phyloP scores from a whole-genome alignment of 2,329 filamentous ascomycete genomes.

The Claviceps lovelessii region DNA sequence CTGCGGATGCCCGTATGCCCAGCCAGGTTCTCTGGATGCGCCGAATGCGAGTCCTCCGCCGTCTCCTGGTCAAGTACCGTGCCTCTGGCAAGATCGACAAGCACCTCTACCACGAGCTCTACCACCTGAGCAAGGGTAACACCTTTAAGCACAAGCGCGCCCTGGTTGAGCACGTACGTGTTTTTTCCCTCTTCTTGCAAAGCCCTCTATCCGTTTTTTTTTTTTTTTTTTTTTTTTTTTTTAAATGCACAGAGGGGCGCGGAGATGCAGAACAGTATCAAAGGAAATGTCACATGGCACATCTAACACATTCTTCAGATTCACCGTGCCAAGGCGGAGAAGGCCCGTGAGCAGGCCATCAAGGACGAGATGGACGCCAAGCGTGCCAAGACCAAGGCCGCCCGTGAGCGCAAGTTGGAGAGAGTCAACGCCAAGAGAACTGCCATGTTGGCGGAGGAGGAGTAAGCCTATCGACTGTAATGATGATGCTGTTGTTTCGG shows the following conservation, averaged over 20 bases:
- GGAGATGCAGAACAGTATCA: neutral
- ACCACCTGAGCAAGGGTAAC: slow-evolving; percentile 99
- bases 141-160: slow-evolving; percentile 99
- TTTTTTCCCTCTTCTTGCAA: neutral
- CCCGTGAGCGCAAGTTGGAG: slow-evolving; percentile 95
- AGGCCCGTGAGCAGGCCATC: slow-evolving; percentile 84
- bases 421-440: slow-evolving; percentile 82
- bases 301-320: slow-evolving; percentile 47
- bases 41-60: slow-evolving; percentile 96
- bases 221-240: too few species aligned
- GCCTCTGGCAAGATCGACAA: slow-evolving; percentile 99
- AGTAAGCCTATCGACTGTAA: slow-evolving; percentile 32
- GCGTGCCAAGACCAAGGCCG: slow-evolving; percentile 99
- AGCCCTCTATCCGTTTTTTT: neutral
- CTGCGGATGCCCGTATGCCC: slow-evolving; percentile 97
- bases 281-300: neutral
- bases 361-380: slow-evolving; percentile 99
- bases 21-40: slow-evolving; percentile 99
- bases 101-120: slow-evolving; percentile 99
- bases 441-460: slow-evolving; percentile 62
- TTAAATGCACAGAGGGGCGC: neutral
- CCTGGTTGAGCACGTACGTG: slow-evolving; percentile 97
- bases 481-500: slow-evolving; percentile 23
- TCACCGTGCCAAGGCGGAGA: slow-evolving; percentile 99
- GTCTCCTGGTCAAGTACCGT: slow-evolving; percentile 98